These are phyloP conservation scores for Excoecaria agallocha DNA, from an alignment of 345 rosid species.

Conservation along the genomic window DNA sequence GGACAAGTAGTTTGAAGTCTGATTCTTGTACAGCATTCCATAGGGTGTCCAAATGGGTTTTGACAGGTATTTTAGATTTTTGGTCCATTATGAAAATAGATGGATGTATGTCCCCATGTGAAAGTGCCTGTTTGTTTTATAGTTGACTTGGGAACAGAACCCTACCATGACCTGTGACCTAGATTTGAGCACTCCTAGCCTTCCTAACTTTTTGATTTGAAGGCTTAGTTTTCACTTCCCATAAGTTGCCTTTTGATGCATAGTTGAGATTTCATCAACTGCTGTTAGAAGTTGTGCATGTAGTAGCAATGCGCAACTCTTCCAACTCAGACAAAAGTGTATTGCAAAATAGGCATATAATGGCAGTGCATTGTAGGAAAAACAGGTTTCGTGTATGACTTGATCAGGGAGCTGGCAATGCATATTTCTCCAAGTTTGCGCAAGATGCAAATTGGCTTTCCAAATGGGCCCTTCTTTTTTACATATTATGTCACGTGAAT, in stretches of 20 bases:
- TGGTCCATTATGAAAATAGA: no score
- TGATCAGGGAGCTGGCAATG: neutral
- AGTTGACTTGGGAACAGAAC: no score
- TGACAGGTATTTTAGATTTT: no score
- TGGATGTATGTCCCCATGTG: no score
- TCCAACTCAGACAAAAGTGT: neutral
- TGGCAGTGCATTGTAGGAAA: neutral
- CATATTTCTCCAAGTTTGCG: neutral
- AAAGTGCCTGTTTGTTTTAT: no score
- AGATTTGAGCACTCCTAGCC: neutral
- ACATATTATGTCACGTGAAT: neutral
- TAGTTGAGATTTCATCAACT: neutral
- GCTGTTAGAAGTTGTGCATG: neutral
- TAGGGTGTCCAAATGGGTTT: no score
- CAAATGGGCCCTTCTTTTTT: conserved; percentile 1
- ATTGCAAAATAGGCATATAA: neutral
- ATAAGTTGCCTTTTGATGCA: neutral
- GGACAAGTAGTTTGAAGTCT: neutral
- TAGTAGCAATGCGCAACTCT: neutral
- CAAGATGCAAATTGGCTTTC: neutral
- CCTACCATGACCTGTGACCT: no score
- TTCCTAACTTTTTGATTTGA: neutral
- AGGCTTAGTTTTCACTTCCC: neutral
- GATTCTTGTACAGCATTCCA: neutral
- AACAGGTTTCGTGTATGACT: neutral